phyloP scores from a whole-genome alignment of 2,329 filamentous ascomycete genomes.

The Shiraia bambusicola region DNA sequence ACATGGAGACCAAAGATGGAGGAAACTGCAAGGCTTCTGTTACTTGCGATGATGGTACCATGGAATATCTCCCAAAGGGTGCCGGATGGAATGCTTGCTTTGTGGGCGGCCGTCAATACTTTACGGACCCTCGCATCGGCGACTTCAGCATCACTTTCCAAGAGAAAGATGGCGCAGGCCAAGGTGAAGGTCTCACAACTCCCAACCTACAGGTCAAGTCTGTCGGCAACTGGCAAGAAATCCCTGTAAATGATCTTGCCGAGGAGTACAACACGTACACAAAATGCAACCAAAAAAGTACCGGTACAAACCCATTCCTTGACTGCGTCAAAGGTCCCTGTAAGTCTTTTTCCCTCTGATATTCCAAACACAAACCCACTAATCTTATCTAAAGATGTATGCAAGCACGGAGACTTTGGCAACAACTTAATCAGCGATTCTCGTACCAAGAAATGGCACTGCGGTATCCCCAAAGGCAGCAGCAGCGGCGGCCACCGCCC shows the following conservation, averaged over 20 bases:
- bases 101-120: conserved; percentile 7
- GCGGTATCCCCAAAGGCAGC: conserved; percentile 10
- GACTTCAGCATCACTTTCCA: conserved; percentile 14
- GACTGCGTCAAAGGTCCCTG: conserved; percentile 4
- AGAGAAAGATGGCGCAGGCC: conserved; percentile 1
- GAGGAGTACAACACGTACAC: not conserved
- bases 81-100: conserved; percentile 9
- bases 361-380: too few species aligned
- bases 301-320: not conserved
- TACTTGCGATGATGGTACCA: conserved; percentile 7
- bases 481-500: conserved; percentile 3
- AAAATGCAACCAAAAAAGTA: not conserved
- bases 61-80: conserved; percentile 8
- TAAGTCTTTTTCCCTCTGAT: not conserved
- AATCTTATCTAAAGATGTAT: not conserved
- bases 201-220: conserved; percentile 10
- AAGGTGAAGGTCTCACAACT: conserved; percentile 8
- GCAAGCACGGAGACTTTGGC: not conserved
- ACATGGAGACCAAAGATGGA: conserved; percentile 2
- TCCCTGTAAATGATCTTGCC: conserved; percentile 3
- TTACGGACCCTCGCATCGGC: conserved; percentile 11
- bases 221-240: conserved; percentile 5
- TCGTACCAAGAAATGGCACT: conserved; percentile 6
- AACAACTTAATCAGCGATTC: not conserved
- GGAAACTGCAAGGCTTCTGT: conserved; percentile 5